Percentiles rank a stretch among this genome's conserved stretches.
phyloP scores from a whole-genome alignment of 805 yeast species.

The Phaffomyces opuntiae region DNA sequence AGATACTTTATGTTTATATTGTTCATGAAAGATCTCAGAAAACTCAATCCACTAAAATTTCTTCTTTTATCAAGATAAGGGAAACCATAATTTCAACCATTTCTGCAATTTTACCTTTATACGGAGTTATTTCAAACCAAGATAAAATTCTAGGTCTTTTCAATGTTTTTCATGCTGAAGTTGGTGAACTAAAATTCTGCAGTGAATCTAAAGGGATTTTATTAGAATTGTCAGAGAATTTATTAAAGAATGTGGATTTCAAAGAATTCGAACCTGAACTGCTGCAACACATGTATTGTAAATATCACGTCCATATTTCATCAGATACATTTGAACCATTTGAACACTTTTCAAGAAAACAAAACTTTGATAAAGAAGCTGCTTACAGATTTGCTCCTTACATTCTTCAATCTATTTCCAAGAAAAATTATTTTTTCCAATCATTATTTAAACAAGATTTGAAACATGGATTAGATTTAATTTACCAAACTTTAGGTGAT shows the following conservation, averaged over 20 bases:
- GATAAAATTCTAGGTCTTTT: conserved; percentile 38
- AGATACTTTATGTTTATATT: conserved; percentile 41
- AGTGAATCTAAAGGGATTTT: conserved; percentile 56
- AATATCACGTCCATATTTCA: conserved; percentile 60
- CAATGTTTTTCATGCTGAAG: conserved; percentile 59
- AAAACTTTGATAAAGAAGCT: conserved; percentile 32
- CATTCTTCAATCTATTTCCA: conserved; percentile 49
- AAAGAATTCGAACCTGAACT: conserved; percentile 56
- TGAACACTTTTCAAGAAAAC: conserved; percentile 52
- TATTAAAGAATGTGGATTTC: conserved; percentile 37
- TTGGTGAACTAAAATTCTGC: conserved; percentile 69
- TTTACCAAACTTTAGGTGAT: conserved; percentile 66
- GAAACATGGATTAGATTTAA: conserved; percentile 62
- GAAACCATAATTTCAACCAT: conserved; percentile 35
- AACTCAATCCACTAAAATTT: not conserved
- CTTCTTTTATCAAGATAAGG: conserved; percentile 21
- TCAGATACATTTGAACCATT: conserved; percentile 54
- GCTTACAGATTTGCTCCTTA: conserved; percentile 36
- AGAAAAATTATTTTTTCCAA: conserved; percentile 48
- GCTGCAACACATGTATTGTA: conserved; percentile 72
- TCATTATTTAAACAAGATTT: conserved; percentile 61
- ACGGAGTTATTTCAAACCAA: not conserved
- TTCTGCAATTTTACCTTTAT: conserved; percentile 35
- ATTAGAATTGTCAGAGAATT: conserved; percentile 50
- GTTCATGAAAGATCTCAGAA: conserved; percentile 9